These are phyloP conservation scores for Kodamaea leandrae DNA, from an alignment of 805 yeast genomes.

Conservation along the genomic window DNA sequence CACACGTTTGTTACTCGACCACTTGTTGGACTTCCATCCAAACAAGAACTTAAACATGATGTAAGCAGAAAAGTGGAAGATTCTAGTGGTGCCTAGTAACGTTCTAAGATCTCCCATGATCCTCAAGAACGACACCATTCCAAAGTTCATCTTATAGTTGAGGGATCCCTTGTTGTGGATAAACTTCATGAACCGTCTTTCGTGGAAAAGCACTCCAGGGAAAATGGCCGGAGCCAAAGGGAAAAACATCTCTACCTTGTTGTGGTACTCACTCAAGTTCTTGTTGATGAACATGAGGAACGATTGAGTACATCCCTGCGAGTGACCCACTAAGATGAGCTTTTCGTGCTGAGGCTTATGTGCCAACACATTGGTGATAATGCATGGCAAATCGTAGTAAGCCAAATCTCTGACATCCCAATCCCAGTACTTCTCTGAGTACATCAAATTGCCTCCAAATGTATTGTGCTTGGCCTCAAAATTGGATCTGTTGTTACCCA, in stretches of 20 bases:
- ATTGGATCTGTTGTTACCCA: constrained; percentile 89
- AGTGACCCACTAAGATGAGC: constrained; percentile 73
- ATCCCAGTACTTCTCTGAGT: constrained; percentile 70
- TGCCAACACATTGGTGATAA: constrained; percentile 58
- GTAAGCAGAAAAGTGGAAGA: constrained; percentile 67
- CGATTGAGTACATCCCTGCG: constrained; percentile 91
- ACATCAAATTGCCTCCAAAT: constrained; percentile 33
- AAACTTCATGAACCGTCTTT: constrained; percentile 57
- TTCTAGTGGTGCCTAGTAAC: constrained; percentile 30
- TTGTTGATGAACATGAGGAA: constrained; percentile 60
- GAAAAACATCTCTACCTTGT: constrained; percentile 62
- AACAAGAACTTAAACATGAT: constrained; percentile 83
- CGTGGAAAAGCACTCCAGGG: constrained; percentile 74
- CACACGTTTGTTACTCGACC: constrained; percentile 58
- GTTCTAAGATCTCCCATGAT: constrained; percentile 61
- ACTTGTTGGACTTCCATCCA: constrained; percentile 79
- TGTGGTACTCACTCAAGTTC: constrained; percentile 35
- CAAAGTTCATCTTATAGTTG: constrained; percentile 57
- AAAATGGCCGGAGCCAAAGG: constrained; percentile 90
- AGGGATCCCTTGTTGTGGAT: constrained; percentile 51
- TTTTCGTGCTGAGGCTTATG: constrained; percentile 41
- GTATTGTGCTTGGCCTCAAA: constrained; percentile 63
- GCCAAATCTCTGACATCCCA: constrained; percentile 93
- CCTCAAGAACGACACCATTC: constrained; percentile 76
- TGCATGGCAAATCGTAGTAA: constrained; percentile 67